Conservation (phyloP, 768 basidiomycete genomes). For the Postia placenta region DNA sequence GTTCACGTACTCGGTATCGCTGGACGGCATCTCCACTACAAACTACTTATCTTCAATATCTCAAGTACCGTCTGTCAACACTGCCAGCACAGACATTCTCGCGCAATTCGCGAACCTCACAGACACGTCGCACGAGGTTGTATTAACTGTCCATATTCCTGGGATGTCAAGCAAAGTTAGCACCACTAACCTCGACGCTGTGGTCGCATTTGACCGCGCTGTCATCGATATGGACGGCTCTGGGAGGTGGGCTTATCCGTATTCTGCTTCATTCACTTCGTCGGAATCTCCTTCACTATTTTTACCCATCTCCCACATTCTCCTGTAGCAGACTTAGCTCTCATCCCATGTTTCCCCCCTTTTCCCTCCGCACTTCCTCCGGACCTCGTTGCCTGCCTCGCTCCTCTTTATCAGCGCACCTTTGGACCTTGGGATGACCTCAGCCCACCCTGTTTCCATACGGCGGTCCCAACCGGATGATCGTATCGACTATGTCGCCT, state of each 20-base stretch:
- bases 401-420: no score
- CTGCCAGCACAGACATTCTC: slow-evolving; percentile 33
- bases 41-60: slow-evolving; percentile 21
- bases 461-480: no score
- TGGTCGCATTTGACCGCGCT: slow-evolving; percentile 54
- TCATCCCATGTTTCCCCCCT: no score
- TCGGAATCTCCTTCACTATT: no score
- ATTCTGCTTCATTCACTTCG: no score
- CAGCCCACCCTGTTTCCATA: no score
- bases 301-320: not conserved
- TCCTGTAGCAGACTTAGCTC: not conserved
- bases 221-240: slow-evolving; percentile 25
- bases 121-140: slow-evolving; percentile 47
- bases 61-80: slow-evolving; percentile 18
- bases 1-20: slow-evolving; percentile 36
- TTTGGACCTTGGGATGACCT: no score
- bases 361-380: no score
- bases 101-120: slow-evolving; percentile 41
- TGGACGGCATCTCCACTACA: slow-evolving; percentile 41
- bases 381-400: no score
- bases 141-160: slow-evolving; percentile 42
- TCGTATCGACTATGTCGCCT: no score
- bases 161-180: slow-evolving; percentile 17
- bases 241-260: not conserved
- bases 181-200: slow-evolving; percentile 13